Base-by-base conservation (phyloP, 1,284 basidiomycete genomes). In the Moesziomyces antarcticus region DNA sequence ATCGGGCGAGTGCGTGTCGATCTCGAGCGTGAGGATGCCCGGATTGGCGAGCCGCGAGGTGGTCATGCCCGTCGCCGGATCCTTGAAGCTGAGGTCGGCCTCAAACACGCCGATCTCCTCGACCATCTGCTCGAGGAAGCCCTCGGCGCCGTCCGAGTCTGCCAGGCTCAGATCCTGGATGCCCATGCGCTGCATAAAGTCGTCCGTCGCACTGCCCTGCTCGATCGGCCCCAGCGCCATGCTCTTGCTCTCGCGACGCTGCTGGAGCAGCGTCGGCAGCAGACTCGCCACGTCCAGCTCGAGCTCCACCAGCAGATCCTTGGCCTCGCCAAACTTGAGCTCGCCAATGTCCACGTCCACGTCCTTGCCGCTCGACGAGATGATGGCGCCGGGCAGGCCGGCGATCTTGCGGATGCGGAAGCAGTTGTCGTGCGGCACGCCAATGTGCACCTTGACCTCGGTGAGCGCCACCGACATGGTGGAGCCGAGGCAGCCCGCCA, bases 271-370 rank as follows among this genome's bases (percentile, higher is more conserved):
- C 18, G 47, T 62, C 22, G 79, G 71, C 42, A 77, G 47, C 7
- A 79, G 63, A 11, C 49, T 66, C 5, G 62, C 61, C 53, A 81
- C 63, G 47, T 82, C 77, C 20, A 80, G 53, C 50, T 80, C 79
- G 21, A 82, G 67, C 74, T 82, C 80, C 25, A 81, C 65, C n/a
- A 82, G 65, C 58, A 82, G 53, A 68, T 82, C 80, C 47, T 68
- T 69, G 42, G 57, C 56, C 21, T 82, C 80, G 22, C 80, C 80
- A 46, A 78, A 82, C 50, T 73, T 75, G 41, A 81, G 50, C 84
- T 97, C 94, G 43, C 93, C 92, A n/a, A 99, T 88, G 76, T 97
- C 93, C 56, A 99, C 89, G 83, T 98, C 95, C 41, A 96, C 93
- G 79, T 97, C 91, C 80, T 93, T 91, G 24, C 96, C 96, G 66